Base-by-base conservation (phyloP, 495 filamentous ascomycete species). In the Glonium stellatum region DNA sequence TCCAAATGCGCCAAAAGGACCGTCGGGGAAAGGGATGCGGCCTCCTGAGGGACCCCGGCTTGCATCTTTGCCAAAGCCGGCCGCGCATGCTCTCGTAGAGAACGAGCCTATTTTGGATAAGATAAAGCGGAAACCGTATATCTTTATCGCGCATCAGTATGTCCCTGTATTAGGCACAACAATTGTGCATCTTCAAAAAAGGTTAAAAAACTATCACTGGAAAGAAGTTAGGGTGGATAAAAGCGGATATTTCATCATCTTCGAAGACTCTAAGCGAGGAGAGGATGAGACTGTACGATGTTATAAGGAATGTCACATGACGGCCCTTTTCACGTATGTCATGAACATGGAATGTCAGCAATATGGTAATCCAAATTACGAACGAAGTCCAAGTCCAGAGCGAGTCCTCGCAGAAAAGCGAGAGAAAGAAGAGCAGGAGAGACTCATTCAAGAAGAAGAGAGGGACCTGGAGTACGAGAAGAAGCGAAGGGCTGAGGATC, bases 221-320 rank as follows among this genome's bases (percentile, higher is more conserved):
- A 85, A 86, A 57, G 81, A 87, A 54, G 87, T 97, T 54, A 80
- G 89, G 42, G 84, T 83, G 48, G 93, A 99, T 68, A 82, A 80
- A 51, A 86, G 82, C 9, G 93, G 93, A 0, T 99, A 96, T 73
- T 97, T 89, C 70, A 84, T 97, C 63, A 79, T 88, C 34, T 99
- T 97, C 65, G 84, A 86, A 50, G 86, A 90, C 63, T 87, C 82
- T 13, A 77, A 79, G 34, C 73, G 80, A 37, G 95, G 95, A 19
- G 84, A 92, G 59, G 77, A 85, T 50, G 89, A 96, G 70, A 85
- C 88, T 11, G 82, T 86, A 36, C 80, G 84, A 46, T 97, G 92
- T 71, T 89, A 80, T 64, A 77, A 81, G 54, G 76, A 82, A 37
- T 87, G 85, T 57, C 81, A 96, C 70, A 84, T 85, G 69, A 82